Percentiles rank a stretch among this genome's conserved stretches.
Conservation (phyloP, 2,329 filamentous ascomycete genomes). For the Colletotrichum higginsianum region DNA sequence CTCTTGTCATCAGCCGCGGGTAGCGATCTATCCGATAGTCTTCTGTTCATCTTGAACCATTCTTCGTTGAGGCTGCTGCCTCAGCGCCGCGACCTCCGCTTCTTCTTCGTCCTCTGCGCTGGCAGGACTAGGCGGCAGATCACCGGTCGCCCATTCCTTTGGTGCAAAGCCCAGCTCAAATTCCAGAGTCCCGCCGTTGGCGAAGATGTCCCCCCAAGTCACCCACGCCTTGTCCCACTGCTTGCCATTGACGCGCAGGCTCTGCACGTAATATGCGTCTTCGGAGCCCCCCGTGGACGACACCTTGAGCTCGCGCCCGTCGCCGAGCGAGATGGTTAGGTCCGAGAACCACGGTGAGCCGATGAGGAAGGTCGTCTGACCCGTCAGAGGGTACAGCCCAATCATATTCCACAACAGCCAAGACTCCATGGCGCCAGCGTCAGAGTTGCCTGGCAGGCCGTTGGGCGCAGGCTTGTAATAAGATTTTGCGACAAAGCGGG, state of each 20-base stretch:
- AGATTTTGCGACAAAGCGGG: slow-evolving; percentile 70
- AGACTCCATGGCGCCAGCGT: slow-evolving; percentile 81
- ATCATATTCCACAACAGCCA: slow-evolving; percentile 80
- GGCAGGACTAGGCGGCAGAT: slow-evolving; percentile 73
- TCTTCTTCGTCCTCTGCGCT: slow-evolving; percentile 43
- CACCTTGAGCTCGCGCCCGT: slow-evolving; percentile 67
- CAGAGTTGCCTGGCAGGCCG: slow-evolving; percentile 79
- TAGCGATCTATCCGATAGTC: slow-evolving; percentile 1
- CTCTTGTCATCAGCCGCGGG: background rate
- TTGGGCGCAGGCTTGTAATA: slow-evolving; percentile 69
- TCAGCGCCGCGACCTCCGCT: slow-evolving; percentile 11
- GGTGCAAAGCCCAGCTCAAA: slow-evolving; percentile 72
- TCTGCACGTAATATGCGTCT: slow-evolving; percentile 74
- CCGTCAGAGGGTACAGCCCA: slow-evolving; percentile 77
- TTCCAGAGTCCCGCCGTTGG: slow-evolving; percentile 72
- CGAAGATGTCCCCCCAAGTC: slow-evolving; percentile 77
- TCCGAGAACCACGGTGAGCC: slow-evolving; percentile 75
- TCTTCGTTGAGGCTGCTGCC: background rate
- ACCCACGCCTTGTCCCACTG: slow-evolving; percentile 76
- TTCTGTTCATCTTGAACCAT: background rate
- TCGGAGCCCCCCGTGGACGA: slow-evolving; percentile 66
- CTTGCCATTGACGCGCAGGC: slow-evolving; percentile 75
- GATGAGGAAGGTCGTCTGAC: slow-evolving; percentile 77
- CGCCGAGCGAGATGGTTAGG: slow-evolving; percentile 71
- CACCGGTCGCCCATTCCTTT: slow-evolving; percentile 70